Evolutionary conservation across 345 rosid species (phyloP).

Genomic region (Hypericum androsaemum): DNA sequence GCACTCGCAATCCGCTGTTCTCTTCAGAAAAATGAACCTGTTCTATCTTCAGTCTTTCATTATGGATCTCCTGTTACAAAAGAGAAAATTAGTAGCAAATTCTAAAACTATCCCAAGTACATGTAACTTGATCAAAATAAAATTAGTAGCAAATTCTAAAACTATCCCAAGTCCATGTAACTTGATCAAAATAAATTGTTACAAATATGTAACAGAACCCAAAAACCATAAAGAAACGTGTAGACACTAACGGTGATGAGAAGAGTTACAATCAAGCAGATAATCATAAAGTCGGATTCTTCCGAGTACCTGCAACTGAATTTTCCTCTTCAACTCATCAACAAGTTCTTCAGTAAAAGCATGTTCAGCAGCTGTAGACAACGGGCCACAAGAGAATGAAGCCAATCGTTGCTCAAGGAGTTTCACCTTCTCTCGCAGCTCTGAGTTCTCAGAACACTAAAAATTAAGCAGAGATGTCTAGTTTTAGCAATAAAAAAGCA

Average conservation of each 20-base stretch:
- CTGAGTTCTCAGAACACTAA: conserved; percentile 74
- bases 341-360: conserved; percentile 37
- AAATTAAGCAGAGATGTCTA: conserved; percentile 7
- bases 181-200: no score
- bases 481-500: conserved; percentile 1
- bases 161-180: neutral
- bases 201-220: no score
- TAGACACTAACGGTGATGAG: no score
- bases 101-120: neutral
- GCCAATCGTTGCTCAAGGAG: conserved; percentile 60
- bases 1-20: conserved; percentile 78
- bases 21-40: conserved; percentile 82
- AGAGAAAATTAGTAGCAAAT: conserved; percentile 11
- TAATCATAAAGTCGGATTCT: conserved; percentile 5
- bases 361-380: conserved; percentile 32
- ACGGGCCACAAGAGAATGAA: conserved; percentile 35
- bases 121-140: no score
- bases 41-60: conserved; percentile 72
- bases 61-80: conserved; percentile 56
- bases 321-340: conserved; percentile 64
- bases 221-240: no score
- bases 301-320: conserved; percentile 60
- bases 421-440: conserved; percentile 68
- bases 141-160: conserved; percentile 3
- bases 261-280: no score